Evolutionary conservation across 352 stramenopile species (phyloP), one percentile per base, ranked within the genome.

Genomic region (Elongisporangium anandrum): DNA sequence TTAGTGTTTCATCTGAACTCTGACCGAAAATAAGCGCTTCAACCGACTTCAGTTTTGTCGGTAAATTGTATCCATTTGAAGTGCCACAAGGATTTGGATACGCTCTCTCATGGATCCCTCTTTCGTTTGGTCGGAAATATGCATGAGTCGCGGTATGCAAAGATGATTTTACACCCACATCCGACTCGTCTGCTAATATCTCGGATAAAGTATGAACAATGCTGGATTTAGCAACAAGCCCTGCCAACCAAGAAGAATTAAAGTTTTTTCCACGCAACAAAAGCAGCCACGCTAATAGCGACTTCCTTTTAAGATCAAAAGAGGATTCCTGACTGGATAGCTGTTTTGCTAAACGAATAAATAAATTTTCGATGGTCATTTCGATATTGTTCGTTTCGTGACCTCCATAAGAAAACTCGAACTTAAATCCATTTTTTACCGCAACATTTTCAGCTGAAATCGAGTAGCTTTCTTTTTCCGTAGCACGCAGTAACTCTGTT

Each of bases 291-390:
- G 59, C 50, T n/a, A 81, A 22, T 16, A 88, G 62, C 0, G 76
- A 70, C 29, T 72, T 76, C 48, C 74, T 68, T 57, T 83, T 83
- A 51, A 88, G 48, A 5, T 69, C 54, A 8, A 69, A 53, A 1
- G 65, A 81, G 2, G 65, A 62, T 1, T 81, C 65, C 0, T 75
- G 65, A 50, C 68, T 78, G 10, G 77, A 65, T 12, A 84, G 47
- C 45, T 85, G 53, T 16, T 75, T 70, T 17, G 73, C 61, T 20
- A 81, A 41, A 16, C 73, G 73, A 41, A 87, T 60, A 54, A 77
- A 87, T 16, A 87, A 61, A 54, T 85, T 87, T 50, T 87, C 77
- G n/a, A 85, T 57, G 4, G 69, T 50, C 52, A 73, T 65, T 45
- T 45, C 34, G 12, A 45, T 9, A 45, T 2, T 45, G 13, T 17